Evolutionary conservation across 75 land plant genomes (phyloP).

Genomic region (Azolla pinnata): DNA sequence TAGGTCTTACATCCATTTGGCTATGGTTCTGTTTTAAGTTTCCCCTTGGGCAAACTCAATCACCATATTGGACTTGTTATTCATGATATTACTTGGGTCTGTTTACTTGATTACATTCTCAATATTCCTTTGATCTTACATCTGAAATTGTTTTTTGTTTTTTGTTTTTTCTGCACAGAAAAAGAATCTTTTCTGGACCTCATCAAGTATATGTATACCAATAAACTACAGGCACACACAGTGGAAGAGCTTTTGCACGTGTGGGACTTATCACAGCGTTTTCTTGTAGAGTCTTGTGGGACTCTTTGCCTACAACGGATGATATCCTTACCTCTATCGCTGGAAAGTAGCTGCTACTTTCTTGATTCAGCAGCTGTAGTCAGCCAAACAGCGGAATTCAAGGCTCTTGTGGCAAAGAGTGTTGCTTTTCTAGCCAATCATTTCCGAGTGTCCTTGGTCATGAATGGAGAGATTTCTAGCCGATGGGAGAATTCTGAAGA

Average conservation of each 20-base stretch:
- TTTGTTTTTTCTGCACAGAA: slow-evolving; percentile 1
- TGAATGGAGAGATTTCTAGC: slow-evolving; percentile 13
- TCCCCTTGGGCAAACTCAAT: no score
- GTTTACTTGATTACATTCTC: no score
- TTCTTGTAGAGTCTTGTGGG: slow-evolving; percentile 1
- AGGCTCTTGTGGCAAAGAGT: neutral
- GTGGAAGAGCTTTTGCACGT: slow-evolving; percentile 5
- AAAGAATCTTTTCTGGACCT: slow-evolving; percentile 10
- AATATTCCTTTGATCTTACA: no score
- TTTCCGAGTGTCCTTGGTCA: slow-evolving; percentile 2
- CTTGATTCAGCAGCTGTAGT: slow-evolving; percentile 8
- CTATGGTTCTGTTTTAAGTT: no score
- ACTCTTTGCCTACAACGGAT: slow-evolving; percentile 3
- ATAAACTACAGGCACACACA: slow-evolving; percentile 3
- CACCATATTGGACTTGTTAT: no score
- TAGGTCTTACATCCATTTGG: no score
- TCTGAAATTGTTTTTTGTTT: neutral
- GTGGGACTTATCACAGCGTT: slow-evolving; percentile 11
- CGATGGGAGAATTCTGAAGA: slow-evolving; percentile 11
- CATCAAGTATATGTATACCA: slow-evolving; percentile 9
- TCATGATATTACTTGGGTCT: no score
- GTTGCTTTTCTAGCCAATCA: slow-evolving; percentile 6
- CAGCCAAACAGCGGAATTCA: slow-evolving; percentile 5
- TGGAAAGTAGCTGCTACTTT: slow-evolving; percentile 13
- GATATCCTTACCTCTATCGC: neutral